Percentiles rank a stretch among this genome's conserved stretches.
These are phyloP conservation scores for Aquilaria malaccensis DNA, from an alignment of 345 rosid genomes.

Conservation along the genomic window DNA sequence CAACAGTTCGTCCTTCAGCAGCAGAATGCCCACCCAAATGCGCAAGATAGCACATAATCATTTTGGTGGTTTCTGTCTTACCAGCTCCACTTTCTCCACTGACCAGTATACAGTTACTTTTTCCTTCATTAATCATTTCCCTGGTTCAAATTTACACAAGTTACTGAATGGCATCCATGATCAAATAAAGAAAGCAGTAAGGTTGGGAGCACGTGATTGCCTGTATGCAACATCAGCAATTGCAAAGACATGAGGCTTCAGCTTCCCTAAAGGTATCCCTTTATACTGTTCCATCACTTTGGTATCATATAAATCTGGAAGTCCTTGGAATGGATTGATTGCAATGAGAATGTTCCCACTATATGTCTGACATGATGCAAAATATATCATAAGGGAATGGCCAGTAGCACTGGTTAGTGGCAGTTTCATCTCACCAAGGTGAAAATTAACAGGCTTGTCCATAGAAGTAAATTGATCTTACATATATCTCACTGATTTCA, in stretches of 20 bases:
- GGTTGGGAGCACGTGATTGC: constrained; percentile 25
- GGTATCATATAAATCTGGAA: constrained; percentile 45
- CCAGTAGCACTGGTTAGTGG: constrained; percentile 18
- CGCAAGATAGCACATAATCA: constrained; percentile 94
- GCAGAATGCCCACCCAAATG: constrained; percentile 63
- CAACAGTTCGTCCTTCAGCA: constrained; percentile 64
- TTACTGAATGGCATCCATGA: constrained; percentile 10
- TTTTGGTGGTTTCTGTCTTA: constrained; percentile 92
- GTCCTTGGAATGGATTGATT: constrained; percentile 84
- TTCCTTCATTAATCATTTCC: constrained; percentile 73
- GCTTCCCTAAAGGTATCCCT: constrained; percentile 45
- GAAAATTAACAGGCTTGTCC: constrained; percentile 13
- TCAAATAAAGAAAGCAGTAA: constrained; percentile 3
- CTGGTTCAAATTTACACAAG: constrained; percentile 29
- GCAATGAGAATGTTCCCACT: constrained; percentile 89
- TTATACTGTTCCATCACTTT: constrained; percentile 57
- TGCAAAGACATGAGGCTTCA: constrained; percentile 80
- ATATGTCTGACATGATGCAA: constrained; percentile 68
- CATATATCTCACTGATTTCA: constrained; percentile 59
- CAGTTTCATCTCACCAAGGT: constrained; percentile 17
- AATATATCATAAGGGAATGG: constrained; percentile 30
- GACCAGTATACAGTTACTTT: constrained; percentile 76
- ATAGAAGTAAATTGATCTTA: constrained; percentile 28
- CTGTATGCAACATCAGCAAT: constrained; percentile 77
- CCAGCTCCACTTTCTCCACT: constrained; percentile 99